These are phyloP conservation scores for Phenoliferia sp. DNA, from an alignment of 1,284 basidiomycete genomes.

Conservation along the genomic window DNA sequence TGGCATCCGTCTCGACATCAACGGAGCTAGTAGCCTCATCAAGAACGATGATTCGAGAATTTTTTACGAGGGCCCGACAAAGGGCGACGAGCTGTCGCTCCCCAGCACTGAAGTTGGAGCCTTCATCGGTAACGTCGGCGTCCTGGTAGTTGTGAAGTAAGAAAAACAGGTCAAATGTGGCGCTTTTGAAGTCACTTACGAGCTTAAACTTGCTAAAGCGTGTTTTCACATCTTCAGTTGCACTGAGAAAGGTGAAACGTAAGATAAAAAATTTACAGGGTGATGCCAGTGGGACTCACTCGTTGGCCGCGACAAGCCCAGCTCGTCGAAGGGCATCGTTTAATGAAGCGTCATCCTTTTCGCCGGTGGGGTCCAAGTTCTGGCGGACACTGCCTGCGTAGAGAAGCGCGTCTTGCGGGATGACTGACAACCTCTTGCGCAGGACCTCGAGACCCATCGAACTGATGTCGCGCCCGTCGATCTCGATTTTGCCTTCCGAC, in stretches of 20 bases:
- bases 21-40: constrained; percentile 78
- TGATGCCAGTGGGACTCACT: constrained; percentile 10
- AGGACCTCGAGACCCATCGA: constrained; percentile 53
- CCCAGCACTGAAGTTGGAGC: constrained; percentile 29
- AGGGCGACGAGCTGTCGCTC: constrained; percentile 72
- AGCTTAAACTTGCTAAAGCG: constrained; percentile 52
- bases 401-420: constrained; percentile 63
- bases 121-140: neutral
- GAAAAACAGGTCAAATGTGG: neutral
- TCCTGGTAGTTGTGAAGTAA: neutral
- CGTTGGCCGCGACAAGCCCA: constrained; percentile 37
- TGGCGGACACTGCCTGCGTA: constrained; percentile 45
- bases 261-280: constrained; percentile 58
- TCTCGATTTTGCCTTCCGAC: constrained; percentile 57
- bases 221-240: constrained; percentile 73
- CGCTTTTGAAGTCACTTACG: constrained; percentile 39
- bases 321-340: constrained; percentile 42
- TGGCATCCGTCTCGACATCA: constrained; percentile 67
- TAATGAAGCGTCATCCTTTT: constrained; percentile 41
- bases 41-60: constrained; percentile 66
- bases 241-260: too few relatives aligned
- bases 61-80: constrained; percentile 71
- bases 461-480: constrained; percentile 61
- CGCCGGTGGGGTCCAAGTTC: constrained; percentile 43
- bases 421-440: constrained; percentile 61